phyloP scores from a whole-genome alignment of 2,329 filamentous ascomycete genomes.

The Fusarium anguioides region DNA sequence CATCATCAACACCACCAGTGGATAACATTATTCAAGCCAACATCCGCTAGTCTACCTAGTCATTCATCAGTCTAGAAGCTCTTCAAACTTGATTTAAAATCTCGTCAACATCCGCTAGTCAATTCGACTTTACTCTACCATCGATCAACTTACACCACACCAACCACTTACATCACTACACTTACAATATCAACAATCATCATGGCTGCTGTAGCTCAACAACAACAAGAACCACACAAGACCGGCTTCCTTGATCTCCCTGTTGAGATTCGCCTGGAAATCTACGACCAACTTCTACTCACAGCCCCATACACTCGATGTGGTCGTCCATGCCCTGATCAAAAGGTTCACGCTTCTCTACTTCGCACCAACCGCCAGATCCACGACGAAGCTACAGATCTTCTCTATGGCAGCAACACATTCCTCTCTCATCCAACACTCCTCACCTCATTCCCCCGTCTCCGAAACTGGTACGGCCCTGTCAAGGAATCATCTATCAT shows the following conservation, averaged over 20 bases:
- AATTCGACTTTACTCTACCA: constrained; percentile 5
- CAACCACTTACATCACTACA: constrained; percentile 8
- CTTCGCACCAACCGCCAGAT: constrained; percentile 55
- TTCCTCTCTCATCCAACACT: constrained; percentile 57
- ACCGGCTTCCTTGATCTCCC: constrained; percentile 55
- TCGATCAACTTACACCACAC: neutral
- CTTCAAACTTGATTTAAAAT: constrained; percentile 23
- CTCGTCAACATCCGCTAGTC: constrained; percentile 4
- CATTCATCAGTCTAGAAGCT: constrained; percentile 21
- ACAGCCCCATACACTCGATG: constrained; percentile 48
- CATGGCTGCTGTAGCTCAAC: constrained; percentile 38
- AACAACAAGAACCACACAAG: constrained; percentile 27
- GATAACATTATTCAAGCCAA: constrained; percentile 16
- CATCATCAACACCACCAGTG: constrained; percentile 18
- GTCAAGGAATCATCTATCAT: constrained; percentile 46
- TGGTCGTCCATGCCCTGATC: constrained; percentile 26
- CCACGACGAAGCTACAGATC: constrained; percentile 53
- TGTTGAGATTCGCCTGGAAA: constrained; percentile 59
- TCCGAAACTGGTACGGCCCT: constrained; percentile 49
- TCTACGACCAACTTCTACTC: constrained; percentile 57
- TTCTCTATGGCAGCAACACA: constrained; percentile 58
- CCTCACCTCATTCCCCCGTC: constrained; percentile 56
- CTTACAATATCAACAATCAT: constrained; percentile 13
- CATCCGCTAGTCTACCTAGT: constrained; percentile 7
- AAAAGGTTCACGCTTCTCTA: constrained; percentile 52